Conservation (phyloP, 1,139 yeast species). For the Casaregolazyma lundiana region DNA sequence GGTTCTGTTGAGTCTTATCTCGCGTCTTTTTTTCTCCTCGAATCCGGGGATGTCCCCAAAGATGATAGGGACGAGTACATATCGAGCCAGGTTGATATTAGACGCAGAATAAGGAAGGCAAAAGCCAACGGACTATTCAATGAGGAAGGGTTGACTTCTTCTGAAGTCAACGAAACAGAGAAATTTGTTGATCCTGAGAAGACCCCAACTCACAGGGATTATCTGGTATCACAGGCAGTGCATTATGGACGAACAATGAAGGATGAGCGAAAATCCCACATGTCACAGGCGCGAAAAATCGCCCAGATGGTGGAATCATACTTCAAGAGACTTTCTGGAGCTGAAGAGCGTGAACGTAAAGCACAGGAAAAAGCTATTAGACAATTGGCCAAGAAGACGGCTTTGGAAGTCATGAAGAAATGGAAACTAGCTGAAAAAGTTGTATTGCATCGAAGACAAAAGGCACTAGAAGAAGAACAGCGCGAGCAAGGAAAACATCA, state of each 20-base stretch:
- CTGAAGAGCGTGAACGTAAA: slow-evolving; percentile 76
- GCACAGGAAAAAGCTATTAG: slow-evolving; percentile 48
- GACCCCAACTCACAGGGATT: slow-evolving; percentile 51
- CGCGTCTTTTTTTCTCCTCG: slow-evolving; percentile 52
- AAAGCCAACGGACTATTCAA: slow-evolving; percentile 44
- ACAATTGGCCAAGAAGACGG: slow-evolving; percentile 70
- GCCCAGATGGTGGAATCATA: slow-evolving; percentile 83
- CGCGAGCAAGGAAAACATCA: slow-evolving; percentile 83
- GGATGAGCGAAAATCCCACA: slow-evolving; percentile 61
- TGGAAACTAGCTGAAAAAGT: slow-evolving; percentile 93
- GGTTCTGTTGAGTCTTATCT: slow-evolving; percentile 42
- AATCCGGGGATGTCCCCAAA: slow-evolving; percentile 42
- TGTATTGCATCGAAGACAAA: slow-evolving; percentile 40
- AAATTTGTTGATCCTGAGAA: slow-evolving; percentile 38
- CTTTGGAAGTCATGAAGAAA: slow-evolving; percentile 79
- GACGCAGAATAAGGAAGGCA: slow-evolving; percentile 50
- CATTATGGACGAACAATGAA: slow-evolving; percentile 67
- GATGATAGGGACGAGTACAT: slow-evolving; percentile 48
- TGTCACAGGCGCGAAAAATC: slow-evolving; percentile 64
- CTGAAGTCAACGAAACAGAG: slow-evolving; percentile 30
- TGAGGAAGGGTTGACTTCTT: slow-evolving; percentile 36
- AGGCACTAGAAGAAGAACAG: slow-evolving; percentile 41
- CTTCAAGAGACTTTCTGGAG: slow-evolving; percentile 81
- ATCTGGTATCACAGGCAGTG: slow-evolving; percentile 70
- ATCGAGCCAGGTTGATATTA: slow-evolving; percentile 40